Base-by-base conservation (phyloP, 2,329 filamentous ascomycete genomes). In the Ceratocystis papillata region DNA sequence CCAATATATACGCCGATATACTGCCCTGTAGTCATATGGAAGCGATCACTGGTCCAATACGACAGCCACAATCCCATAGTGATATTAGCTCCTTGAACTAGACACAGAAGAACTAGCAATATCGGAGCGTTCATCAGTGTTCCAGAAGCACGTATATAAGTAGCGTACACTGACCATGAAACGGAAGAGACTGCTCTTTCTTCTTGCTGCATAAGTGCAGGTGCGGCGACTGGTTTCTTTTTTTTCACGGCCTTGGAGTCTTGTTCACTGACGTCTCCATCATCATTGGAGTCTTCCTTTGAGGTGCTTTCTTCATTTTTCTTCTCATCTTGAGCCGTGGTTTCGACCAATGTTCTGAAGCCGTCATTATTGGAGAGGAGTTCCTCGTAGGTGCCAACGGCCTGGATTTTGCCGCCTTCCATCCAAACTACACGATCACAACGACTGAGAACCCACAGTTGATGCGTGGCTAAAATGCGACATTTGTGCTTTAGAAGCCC, bases 371-470 rank as follows among this genome's bases (percentile, higher is more conserved):
- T 80, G 6, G 79, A 79, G 87, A 96, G 96, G 20, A 97, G 80
- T 67, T 95, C 92, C 44, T 89, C 85, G 71, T 93, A 97, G 0
- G 92, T 96, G 70, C 94, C 92, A 48, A 96, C 79, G 3, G 91
- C 90, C 74, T 89, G 84, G 65, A 97, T 88, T 65, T 81, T 84
- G 57, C 94, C 94, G 17, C 86, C 85, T 66, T 96, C 89, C 84
- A 99, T 92, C 85, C 91, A 92, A 62, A 97, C 85, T 69, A 97
- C 93, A 44, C 93, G 83, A 73, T 97, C 93, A 71, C 91, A 96
- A 44, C 91, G 87, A 73, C 83, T 91, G 5, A 97, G 82, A 5
- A 97, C 92, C 79, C 95, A 94, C 15, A 97, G 83, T 74, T 97
- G 93, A 75, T 99, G 94, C 0, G 94, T 99, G 0, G 93, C 94